Evolutionary conservation across 2,329 filamentous ascomycete genomes (phyloP).

Genomic region (Hysterium pulicare): DNA sequence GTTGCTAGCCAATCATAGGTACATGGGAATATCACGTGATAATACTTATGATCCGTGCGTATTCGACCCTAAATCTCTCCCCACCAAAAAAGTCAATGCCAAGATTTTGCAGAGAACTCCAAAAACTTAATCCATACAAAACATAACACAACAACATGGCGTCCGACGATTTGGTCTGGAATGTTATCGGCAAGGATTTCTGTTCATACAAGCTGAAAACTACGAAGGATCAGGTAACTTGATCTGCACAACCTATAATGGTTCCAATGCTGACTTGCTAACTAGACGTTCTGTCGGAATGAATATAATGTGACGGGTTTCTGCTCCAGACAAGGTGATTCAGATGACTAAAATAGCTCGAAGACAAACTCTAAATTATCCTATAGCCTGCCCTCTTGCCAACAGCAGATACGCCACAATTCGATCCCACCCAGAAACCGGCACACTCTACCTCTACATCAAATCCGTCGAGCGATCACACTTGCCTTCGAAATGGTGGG

Average conservation of each 20-base stretch:
- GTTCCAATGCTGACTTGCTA: background rate
- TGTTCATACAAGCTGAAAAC: conserved; percentile 96
- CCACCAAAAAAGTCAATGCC: too few species aligned
- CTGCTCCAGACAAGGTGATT: conserved; percentile 84
- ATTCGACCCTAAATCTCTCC: too few species aligned
- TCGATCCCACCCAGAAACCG: conserved; percentile 74
- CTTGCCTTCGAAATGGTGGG: conserved; percentile 87
- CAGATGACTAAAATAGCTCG: too few species aligned
- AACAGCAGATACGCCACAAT: conserved; percentile 93
- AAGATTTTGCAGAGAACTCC: too few species aligned
- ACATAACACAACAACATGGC: conserved; percentile 1
- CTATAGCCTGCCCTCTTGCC: conserved; percentile 82
- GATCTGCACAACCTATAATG: background rate
- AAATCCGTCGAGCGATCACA: conserved; percentile 83
- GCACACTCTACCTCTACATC: conserved; percentile 90
- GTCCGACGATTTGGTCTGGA: conserved; percentile 89
- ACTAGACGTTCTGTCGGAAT: conserved; percentile 90
- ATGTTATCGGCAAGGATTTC: conserved; percentile 92
- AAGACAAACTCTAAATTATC: too few species aligned
- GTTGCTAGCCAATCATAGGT: too few species aligned
- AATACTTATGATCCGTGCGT: too few species aligned
- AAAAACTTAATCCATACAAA: too few species aligned
- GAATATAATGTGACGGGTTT: conserved; percentile 75
- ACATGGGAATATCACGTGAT: too few species aligned
- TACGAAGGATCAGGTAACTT: conserved; percentile 17